Conservation (phyloP, 2,329 filamentous ascomycete genomes). For the Penicillium nordicum region DNA sequence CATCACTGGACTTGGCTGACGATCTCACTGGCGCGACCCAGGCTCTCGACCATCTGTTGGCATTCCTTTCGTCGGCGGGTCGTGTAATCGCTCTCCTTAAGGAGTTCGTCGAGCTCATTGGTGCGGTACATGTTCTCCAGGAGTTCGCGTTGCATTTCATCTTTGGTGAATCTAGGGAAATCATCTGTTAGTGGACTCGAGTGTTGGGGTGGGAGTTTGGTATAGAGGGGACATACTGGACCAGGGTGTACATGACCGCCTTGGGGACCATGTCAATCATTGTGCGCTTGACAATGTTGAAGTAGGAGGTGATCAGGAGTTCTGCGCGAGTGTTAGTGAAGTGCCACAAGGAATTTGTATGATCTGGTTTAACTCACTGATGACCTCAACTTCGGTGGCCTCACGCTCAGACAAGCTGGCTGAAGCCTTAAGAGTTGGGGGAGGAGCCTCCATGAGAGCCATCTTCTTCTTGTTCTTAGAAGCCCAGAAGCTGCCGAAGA, state of each 20-base stretch:
- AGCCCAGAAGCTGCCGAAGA: slow-evolving; percentile 98
- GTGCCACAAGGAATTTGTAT: not conserved
- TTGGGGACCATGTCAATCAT: slow-evolving; percentile 99
- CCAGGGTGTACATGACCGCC: slow-evolving; percentile 95
- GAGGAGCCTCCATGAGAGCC: slow-evolving; percentile 97
- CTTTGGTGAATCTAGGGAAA: slow-evolving; percentile 74
- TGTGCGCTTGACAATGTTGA: slow-evolving; percentile 94
- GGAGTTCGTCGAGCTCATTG: slow-evolving; percentile 83
- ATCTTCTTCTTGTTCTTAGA: slow-evolving; percentile 99
- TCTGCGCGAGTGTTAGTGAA: slow-evolving; percentile 52
- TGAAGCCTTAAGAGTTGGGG: slow-evolving; percentile 87
- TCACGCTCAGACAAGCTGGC: slow-evolving; percentile 92
- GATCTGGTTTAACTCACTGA: slow-evolving; percentile 63
- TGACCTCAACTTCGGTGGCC: slow-evolving; percentile 93
- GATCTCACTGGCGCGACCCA: slow-evolving; percentile 88
- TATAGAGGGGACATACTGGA: slow-evolving; percentile 65
- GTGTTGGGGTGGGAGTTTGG: too few species aligned
- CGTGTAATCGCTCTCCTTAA: slow-evolving; percentile 98
- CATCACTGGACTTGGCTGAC: slow-evolving; percentile 69
- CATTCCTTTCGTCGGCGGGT: slow-evolving; percentile 93
- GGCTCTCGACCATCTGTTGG: slow-evolving; percentile 96
- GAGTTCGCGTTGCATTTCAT: slow-evolving; percentile 96
- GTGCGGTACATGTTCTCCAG: slow-evolving; percentile 96
- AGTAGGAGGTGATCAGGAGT: slow-evolving; percentile 93
- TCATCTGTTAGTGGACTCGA: slow-evolving; percentile 12